Evolutionary conservation across 176 grass and related monocot species (phyloP), one percentile per base, ranked within the genome.

Genomic region (Zizania latifolia): DNA sequence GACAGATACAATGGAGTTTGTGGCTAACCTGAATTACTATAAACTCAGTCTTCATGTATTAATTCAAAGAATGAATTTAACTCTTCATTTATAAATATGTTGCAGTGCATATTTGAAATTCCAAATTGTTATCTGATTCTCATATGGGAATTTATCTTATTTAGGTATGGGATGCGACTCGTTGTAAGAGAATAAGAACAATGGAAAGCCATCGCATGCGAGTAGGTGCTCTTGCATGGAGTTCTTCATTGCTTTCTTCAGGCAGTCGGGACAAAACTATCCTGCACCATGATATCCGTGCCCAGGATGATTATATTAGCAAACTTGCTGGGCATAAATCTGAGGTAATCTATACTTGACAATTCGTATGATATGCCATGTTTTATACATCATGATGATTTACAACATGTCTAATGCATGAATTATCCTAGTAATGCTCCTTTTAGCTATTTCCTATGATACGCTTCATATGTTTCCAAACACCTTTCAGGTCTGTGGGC

Each of bases 261-360:
- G 92, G 96, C 64, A 99, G 96, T 78, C 86, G 96, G 0, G 96
- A 95, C 72, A 95, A 90, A 76, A 88, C 40, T 26, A 95, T 99
- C 62, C 79, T 94, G 63, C 96, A 99, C 29, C 70, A 87, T 50
- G 96, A 99, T 85, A 94, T 99, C 28, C 96, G 96, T 65, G 72
- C 82, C 45, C 89, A 94, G 41, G 96, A 90, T 4, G 87, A 99
- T 90, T 99, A 87, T 54, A 81, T 99, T 72, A 95, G 87, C 85
- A 99, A 94, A 76, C 85, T 95, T 79, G 90, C 87, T 2, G 96
- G 96, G 21, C 96, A 99, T 79, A 99, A 95, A 82, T 99, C 96
- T 36, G 96, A 99, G 96, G 96, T 92, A 79, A 84, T 40, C 3
- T 80, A 72, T 51, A 32, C 15, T 2, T 34, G 19, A 51, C 23